Evolutionary conservation across 495 filamentous ascomycete species (phyloP), one percentile per base, ranked within the genome.

Genomic region (Trichoderma gamsii): DNA sequence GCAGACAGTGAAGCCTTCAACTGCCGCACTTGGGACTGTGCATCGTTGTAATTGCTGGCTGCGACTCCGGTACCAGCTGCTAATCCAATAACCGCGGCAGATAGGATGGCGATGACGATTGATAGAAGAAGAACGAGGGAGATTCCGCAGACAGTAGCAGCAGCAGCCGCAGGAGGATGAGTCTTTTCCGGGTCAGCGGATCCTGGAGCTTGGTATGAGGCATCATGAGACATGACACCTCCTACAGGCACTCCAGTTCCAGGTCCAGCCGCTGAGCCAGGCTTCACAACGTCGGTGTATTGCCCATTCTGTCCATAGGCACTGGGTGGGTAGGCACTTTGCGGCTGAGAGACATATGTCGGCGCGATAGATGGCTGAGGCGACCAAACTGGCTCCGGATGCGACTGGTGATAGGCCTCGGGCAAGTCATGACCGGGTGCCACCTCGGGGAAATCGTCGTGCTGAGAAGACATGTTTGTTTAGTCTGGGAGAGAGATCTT

Each of bases 51-150:
- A 59, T 77, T 73, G 63, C 69, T 76, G 13, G 79, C 67, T 61
- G 81, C 77, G 16, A 81, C 69, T 16, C 78, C 81, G 2, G 79
- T 81, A 8, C 76, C 78, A 4, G 77, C 79, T 11, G 79, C 79
- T 18, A 83, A 68, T 1, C 78, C 79, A 65, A 83, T 81, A 9
- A 81, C 78, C 2, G 79, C 77, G 0, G 73, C 75, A 3, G 77
- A 76, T 52, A 83, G 65, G 18, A 80, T 65, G 2, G 74, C 77
- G 67, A 82, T 78, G 49, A 80, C 75, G 52, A 73, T 71, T 4
- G 79, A 78, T 3, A 83, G 75, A 32, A 78, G 69, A 49, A 83
- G 79, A 8, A 81, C 76, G 18, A 81, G 67, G 5, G 56, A 61
- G 23, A 61, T 27, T 29, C 56, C 56, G 16, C 56, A 29, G 13